These are phyloP conservation scores for Pisolithus marmoratus DNA, from an alignment of 768 basidiomycete genomes.

Conservation along the genomic window DNA sequence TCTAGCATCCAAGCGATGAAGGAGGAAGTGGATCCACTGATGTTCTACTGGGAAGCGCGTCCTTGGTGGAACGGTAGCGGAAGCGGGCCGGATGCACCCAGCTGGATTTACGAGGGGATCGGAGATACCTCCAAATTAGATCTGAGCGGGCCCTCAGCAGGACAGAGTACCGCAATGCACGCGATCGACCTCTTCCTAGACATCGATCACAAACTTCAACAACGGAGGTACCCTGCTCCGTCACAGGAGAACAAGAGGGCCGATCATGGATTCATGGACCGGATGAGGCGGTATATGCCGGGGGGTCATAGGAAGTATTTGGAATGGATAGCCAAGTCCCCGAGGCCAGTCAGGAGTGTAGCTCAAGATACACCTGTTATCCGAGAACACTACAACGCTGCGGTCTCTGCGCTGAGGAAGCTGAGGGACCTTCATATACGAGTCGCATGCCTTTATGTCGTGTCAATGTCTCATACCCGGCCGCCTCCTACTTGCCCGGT, in stretches of 20 bases:
- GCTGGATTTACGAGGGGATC: slow-evolving; percentile 80
- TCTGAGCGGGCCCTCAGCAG: slow-evolving; percentile 86
- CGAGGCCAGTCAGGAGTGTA: slow-evolving; percentile 58
- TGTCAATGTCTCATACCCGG: slow-evolving; percentile 69
- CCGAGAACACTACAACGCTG: slow-evolving; percentile 72
- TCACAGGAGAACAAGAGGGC: slow-evolving; percentile 60
- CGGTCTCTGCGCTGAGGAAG: slow-evolving; percentile 71
- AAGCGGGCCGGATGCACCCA: slow-evolving; percentile 42
- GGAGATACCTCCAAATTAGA: slow-evolving; percentile 52
- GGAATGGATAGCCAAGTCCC: slow-evolving; percentile 50
- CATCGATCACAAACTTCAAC: slow-evolving; percentile 79
- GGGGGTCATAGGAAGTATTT: slow-evolving; percentile 86
- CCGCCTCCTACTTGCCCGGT: slow-evolving; percentile 46
- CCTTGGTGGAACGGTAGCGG: slow-evolving; percentile 91
- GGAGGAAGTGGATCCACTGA: slow-evolving; percentile 70
- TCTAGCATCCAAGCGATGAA: slow-evolving; percentile 65
- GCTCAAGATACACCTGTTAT: slow-evolving; percentile 53
- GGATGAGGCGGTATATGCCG: slow-evolving; percentile 96
- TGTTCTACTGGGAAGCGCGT: slow-evolving; percentile 85
- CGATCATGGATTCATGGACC: slow-evolving; percentile 80
- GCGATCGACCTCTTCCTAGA: slow-evolving; percentile 82
- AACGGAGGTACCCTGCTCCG: slow-evolving; percentile 62
- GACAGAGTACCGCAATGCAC: slow-evolving; percentile 90
- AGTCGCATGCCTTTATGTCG: slow-evolving; percentile 81
- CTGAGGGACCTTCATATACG: slow-evolving; percentile 88